A percentile compares a stretch with the other conserved stretches of the same genome.
Conservation (phyloP, 2,329 filamentous ascomycete genomes). For the Colletotrichum simmondsii region DNA sequence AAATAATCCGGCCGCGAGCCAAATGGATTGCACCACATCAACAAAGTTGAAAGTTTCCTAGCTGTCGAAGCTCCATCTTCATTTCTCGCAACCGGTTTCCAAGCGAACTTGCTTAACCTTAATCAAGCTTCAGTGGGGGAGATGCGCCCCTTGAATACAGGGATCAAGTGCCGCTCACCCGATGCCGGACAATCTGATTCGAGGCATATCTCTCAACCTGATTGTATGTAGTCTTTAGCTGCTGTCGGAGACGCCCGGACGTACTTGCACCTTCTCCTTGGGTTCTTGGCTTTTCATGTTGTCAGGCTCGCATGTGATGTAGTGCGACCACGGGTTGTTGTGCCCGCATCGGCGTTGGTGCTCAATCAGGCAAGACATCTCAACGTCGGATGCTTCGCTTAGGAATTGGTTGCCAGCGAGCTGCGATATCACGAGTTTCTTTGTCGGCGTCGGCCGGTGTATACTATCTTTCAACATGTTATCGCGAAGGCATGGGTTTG, state of each 20-base stretch:
- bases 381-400: neutral
- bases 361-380: slow-evolving; percentile 2
- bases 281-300: neutral
- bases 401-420: neutral
- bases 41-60: neutral
- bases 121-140: neutral
- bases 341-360: neutral
- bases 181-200: neutral
- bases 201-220: neutral
- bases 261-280: neutral
- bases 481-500: neutral
- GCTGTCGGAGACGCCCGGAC: neutral
- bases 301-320: neutral
- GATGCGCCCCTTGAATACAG: neutral
- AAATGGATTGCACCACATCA: neutral
- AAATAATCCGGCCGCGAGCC: neutral
- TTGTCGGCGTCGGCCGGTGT: neutral
- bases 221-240: neutral
- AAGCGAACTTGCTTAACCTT: neutral
- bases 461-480: neutral
- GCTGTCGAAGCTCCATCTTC: neutral
- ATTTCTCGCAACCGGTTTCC: neutral
- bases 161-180: slow-evolving; percentile 4
- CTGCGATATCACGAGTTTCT: neutral
- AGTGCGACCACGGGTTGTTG: neutral